Base-by-base conservation (phyloP, 2,329 filamentous ascomycete genomes). In the Monosporascus sp. region DNA sequence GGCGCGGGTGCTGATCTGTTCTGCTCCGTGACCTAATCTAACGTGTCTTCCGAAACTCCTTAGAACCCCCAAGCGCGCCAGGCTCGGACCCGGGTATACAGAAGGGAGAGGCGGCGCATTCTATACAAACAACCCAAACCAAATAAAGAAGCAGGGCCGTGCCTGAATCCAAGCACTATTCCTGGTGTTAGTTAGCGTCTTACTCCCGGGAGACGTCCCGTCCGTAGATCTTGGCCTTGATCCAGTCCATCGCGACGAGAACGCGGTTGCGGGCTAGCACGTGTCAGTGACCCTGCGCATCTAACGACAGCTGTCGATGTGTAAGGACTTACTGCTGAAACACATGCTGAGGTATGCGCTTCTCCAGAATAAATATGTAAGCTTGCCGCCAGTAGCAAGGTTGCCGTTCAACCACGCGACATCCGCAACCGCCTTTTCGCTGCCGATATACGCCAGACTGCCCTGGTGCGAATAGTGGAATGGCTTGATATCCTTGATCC, bases 401-500 rank as follows among this genome's bases (percentile, higher is more conserved):
- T 97, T 99, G 62, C 94, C 94, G 67, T 94, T 95, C 77, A 95
- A 86, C 93, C 94, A 99, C 70, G 86, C 89, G 67, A 99, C 91
- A 75, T 99, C 94, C 58, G 94, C 94, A 55, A 99, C 94, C 49
- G 94, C 94, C 82, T 93, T 93, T 72, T 99, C 94, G 73, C 90
- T 95, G 58, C 94, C 94, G 75, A 99, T 99, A 77, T 99, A 99
- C 49, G 94, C 94, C 73, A 99, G 75, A 64, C 88, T 93, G 62
- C 94, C 94, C 78, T 99, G 92, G 79, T 99, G 94, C 40, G 90
- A 94, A 83, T 99, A 99, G 77, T 95, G 88, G 80, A 99, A 99
- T 51, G 94, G 94, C 70, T 94, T 95, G 73, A 97, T 87, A 72
- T 96, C 89, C 81, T 96, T 96, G 72, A 94, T 85, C 63, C 91